phyloP scores from a whole-genome alignment of 2,329 filamentous ascomycete genomes.

The Aspergillus quadricinctus region DNA sequence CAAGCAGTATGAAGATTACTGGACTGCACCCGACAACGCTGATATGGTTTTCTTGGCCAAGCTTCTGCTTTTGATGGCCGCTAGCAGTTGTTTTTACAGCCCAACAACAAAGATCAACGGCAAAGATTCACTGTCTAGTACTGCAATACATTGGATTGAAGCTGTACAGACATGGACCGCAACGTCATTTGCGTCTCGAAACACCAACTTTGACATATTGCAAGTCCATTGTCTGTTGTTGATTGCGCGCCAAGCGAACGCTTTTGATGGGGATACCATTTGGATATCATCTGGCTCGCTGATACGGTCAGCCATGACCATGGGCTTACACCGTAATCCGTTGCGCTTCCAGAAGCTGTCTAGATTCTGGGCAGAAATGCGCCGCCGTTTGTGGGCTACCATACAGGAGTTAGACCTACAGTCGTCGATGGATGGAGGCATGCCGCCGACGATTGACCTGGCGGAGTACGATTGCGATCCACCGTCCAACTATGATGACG shows the following conservation, averaged over 20 bases:
- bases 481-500: slow-evolving; percentile 38
- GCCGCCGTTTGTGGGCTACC: slow-evolving; percentile 43
- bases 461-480: slow-evolving; percentile 34
- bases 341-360: slow-evolving; percentile 30
- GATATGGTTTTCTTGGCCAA: slow-evolving; percentile 47
- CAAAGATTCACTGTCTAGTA: slow-evolving; percentile 40
- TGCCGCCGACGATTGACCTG: slow-evolving; percentile 30
- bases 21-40: slow-evolving; percentile 41
- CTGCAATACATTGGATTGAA: slow-evolving; percentile 43
- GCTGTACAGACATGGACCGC: slow-evolving; percentile 33
- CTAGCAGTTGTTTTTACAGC: slow-evolving; percentile 43
- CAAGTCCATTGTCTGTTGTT: slow-evolving; percentile 32
- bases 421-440: slow-evolving; percentile 31
- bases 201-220: slow-evolving; percentile 27
- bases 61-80: slow-evolving; percentile 34
- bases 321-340: slow-evolving; percentile 42
- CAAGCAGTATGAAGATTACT: slow-evolving; percentile 53
- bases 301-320: slow-evolving; percentile 38
- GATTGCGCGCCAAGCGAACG: slow-evolving; percentile 29
- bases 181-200: slow-evolving; percentile 27
- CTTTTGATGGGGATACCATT: slow-evolving; percentile 28
- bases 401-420: slow-evolving; percentile 41
- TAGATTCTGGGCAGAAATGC: slow-evolving; percentile 41
- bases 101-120: slow-evolving; percentile 16
- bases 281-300: slow-evolving; percentile 38